These are phyloP conservation scores for Botryotinia narcissicola DNA, from an alignment of 2,329 filamentous ascomycete species.

Conservation along the genomic window DNA sequence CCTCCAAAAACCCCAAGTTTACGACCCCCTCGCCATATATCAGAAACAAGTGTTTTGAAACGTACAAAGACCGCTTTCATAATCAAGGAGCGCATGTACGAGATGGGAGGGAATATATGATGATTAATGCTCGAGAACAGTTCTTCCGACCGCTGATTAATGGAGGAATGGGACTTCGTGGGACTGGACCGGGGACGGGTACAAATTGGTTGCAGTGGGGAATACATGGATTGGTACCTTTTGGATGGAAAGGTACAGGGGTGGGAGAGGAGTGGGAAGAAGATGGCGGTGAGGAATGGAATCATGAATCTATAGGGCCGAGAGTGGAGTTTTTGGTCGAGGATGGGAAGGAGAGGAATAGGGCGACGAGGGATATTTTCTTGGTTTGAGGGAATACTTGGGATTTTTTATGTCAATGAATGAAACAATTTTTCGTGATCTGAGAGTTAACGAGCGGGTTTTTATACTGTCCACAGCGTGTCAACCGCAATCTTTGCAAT, in stretches of 20 bases:
- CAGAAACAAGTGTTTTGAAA: neutral
- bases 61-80: neutral
- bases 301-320: neutral
- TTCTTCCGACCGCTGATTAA: neutral
- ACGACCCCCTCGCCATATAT: neutral
- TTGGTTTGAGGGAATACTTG: neutral
- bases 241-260: neutral
- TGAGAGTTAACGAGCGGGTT: accelerated
- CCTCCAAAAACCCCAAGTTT: neutral
- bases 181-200: neutral
- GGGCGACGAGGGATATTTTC: neutral
- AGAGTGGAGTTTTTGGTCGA: neutral
- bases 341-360: neutral
- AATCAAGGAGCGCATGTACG: accelerated
- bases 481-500: neutral
- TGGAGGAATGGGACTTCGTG: accelerated
- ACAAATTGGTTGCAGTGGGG: neutral
- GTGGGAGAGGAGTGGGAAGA: neutral
- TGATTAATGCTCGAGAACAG: neutral
- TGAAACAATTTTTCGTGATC: neutral
- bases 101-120: neutral
- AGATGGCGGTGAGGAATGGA: neutral
- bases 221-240: neutral
- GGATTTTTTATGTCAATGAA: neutral
- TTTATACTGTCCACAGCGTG: neutral